These are phyloP conservation scores for Fusarium oligoseptatum DNA, from an alignment of 2,329 filamentous ascomycete genomes.

Conservation along the genomic window DNA sequence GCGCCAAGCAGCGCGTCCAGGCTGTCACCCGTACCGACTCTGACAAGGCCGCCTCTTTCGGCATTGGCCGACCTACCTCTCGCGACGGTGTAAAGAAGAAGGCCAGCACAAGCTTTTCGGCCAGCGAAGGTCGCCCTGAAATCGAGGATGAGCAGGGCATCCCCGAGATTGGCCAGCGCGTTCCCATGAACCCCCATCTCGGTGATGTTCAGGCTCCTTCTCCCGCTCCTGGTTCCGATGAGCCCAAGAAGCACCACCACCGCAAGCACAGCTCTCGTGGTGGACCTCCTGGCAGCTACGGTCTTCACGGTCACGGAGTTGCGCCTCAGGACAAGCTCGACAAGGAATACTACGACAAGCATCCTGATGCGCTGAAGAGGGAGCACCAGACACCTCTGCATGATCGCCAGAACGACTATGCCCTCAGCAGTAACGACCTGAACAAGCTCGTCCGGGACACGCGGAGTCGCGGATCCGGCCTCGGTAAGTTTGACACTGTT, in stretches of 20 bases:
- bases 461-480: conserved; percentile 64
- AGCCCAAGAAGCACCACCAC: conserved; percentile 68
- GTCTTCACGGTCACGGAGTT: conserved; percentile 88
- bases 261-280: conserved; percentile 80
- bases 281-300: conserved; percentile 88
- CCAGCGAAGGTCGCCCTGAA: conserved; percentile 63
- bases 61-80: conserved; percentile 76
- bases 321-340: conserved; percentile 85
- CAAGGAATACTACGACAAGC: conserved; percentile 92
- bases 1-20: conserved; percentile 86
- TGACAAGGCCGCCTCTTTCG: conserved; percentile 85
- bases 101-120: conserved; percentile 69
- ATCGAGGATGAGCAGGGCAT: conserved; percentile 86
- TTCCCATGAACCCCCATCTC: conserved; percentile 92
- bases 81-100: conserved; percentile 72
- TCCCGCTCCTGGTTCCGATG: conserved; percentile 70
- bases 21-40: conserved; percentile 92
- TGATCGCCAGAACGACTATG: conserved; percentile 76
- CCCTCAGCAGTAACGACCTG: conserved; percentile 88
- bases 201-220: conserved; percentile 97
- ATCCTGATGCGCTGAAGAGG: conserved; percentile 84
- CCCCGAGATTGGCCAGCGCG: conserved; percentile 90
- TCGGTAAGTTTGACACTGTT: conserved; percentile 57
- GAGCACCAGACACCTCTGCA: conserved; percentile 72
- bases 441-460: conserved; percentile 89